These are phyloP conservation scores for Gleditsia sinensis DNA, from an alignment of 306 rosid genomes.

Conservation along the genomic window DNA sequence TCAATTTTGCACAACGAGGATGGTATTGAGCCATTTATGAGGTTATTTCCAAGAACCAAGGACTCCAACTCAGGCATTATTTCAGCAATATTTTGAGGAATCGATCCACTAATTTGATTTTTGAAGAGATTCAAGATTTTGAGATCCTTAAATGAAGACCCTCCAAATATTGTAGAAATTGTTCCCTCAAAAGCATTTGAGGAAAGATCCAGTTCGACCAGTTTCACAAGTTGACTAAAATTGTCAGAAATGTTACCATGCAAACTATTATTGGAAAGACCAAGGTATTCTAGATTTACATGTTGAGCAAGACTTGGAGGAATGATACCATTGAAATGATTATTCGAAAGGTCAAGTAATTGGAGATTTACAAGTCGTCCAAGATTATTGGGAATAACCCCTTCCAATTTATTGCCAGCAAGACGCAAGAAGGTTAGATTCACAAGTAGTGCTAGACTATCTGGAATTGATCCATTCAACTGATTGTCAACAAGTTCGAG, in stretches of 20 bases:
- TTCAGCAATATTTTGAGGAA: background rate
- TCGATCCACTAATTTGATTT: background rate
- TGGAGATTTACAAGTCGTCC: background rate
- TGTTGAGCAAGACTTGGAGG: background rate
- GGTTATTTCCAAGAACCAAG: background rate
- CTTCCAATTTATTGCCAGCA: background rate
- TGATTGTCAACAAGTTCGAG: background rate
- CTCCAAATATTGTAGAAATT: background rate
- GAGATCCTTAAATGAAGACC: background rate
- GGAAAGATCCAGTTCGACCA: background rate
- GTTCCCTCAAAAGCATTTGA: background rate
- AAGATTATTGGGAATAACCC: background rate
- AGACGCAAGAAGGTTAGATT: background rate
- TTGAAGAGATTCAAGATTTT: background rate
- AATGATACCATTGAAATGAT: background rate
- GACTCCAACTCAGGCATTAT: background rate
- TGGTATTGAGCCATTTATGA: background rate
- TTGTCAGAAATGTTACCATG: background rate
- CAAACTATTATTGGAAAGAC: background rate
- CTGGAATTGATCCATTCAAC: background rate
- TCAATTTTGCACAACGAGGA: background rate
- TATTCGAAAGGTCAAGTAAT: background rate
- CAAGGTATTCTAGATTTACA: background rate
- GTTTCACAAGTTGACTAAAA: background rate
- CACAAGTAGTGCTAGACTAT: background rate